Percentiles rank a stretch among this genome's conserved stretches.
Evolutionary conservation across 768 basidiomycete genomes (phyloP).

Genomic region (Suillus hirtellus): DNA sequence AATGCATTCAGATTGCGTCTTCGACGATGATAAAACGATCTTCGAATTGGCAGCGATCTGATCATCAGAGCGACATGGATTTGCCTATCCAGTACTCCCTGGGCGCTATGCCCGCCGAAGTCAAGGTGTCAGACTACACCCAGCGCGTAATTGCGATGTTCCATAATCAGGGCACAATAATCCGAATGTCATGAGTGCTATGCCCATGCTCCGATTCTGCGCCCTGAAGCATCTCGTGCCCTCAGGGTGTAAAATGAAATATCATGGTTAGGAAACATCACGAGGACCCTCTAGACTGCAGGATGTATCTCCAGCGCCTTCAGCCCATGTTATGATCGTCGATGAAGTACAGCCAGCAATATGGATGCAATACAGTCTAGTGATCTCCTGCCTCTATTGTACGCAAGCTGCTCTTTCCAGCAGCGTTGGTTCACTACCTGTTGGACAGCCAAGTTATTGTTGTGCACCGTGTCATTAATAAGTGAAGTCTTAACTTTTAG

Average conservation of each 20-base stretch:
- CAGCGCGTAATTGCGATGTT: background rate
- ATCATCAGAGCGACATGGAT: background rate
- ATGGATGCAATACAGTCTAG: background rate
- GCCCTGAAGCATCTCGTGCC: no score
- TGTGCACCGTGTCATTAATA: background rate
- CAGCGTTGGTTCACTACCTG: background rate
- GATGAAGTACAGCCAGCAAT: background rate
- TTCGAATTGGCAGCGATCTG: background rate
- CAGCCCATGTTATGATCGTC: background rate
- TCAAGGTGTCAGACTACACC: background rate
- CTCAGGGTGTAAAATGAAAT: no score
- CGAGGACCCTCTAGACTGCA: background rate
- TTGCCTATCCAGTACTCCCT: background rate
- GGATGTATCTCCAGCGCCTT: no score
- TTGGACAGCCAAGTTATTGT: background rate
- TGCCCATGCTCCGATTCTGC: no score
- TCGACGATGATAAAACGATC: conserved; percentile 43
- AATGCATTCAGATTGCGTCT: conserved; percentile 80
- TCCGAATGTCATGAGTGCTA: background rate
- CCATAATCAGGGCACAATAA: background rate
- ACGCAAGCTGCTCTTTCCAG: background rate
- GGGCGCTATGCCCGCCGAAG: background rate
- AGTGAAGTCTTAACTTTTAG: background rate
- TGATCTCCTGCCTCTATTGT: background rate
- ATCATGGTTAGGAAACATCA: no score